Conservation (phyloP, 148 eudicot genomes). For the Linanthus parryae region DNA sequence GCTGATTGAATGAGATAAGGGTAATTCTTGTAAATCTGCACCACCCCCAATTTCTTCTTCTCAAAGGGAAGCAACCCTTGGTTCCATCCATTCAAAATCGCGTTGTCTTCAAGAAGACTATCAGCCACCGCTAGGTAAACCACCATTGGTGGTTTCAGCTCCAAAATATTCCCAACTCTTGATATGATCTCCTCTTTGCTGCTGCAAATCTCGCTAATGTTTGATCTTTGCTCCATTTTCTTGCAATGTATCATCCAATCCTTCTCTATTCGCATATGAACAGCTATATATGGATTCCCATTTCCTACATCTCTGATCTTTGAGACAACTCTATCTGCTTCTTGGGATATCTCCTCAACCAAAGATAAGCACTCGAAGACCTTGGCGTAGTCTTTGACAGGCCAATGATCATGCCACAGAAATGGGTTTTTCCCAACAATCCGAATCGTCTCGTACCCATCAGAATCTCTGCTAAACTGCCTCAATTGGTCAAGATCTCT, state of each 20-base stretch:
- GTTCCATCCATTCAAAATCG: constrained; percentile 63
- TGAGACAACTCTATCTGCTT: constrained; percentile 73
- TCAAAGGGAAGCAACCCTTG: constrained; percentile 70
- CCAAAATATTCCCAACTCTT: constrained; percentile 66
- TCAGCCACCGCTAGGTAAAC: constrained; percentile 91
- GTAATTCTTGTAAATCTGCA: constrained; percentile 53
- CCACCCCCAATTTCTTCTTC: constrained; percentile 74
- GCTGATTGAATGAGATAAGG: constrained; percentile 89
- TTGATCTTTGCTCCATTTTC: constrained; percentile 64
- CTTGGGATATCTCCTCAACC: constrained; percentile 61
- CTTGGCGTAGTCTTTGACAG: constrained; percentile 74
- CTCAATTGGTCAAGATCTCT: constrained; percentile 78
- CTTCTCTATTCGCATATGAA: constrained; percentile 94
- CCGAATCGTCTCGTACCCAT: constrained; percentile 46
- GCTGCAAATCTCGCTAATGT: constrained; percentile 69
- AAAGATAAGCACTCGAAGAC: constrained; percentile 78
- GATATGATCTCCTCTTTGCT: constrained; percentile 74
- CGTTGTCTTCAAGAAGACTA: constrained; percentile 68
- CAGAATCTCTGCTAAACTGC: constrained; percentile 36
- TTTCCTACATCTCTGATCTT: constrained; percentile 53
- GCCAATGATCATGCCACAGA: constrained; percentile 99
- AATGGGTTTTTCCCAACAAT: constrained; percentile 83
- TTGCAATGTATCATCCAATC: constrained; percentile 99
- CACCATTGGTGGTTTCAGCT: constrained; percentile 39
- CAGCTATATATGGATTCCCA: constrained; percentile 64